Percentiles rank a stretch among this genome's conserved stretches.
Conservation (phyloP, 2,329 filamentous ascomycete species). For the Conoideocrella luteorostrata region DNA sequence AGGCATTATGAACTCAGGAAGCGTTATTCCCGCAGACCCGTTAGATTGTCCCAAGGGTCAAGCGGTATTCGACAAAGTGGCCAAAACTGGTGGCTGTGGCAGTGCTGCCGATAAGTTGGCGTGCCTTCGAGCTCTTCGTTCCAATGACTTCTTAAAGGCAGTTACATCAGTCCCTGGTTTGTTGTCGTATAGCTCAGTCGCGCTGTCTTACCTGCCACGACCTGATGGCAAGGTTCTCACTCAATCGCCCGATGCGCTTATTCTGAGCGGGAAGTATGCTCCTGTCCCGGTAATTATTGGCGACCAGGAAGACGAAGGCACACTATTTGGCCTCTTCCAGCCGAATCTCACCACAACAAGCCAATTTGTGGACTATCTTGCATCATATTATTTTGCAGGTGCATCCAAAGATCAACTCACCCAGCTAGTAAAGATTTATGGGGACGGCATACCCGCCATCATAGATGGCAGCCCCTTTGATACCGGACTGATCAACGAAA, state of each 20-base stretch:
- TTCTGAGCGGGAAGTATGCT: constrained; percentile 54
- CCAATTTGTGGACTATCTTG: constrained; percentile 56
- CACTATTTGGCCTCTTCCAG: background rate
- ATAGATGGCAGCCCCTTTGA: constrained; percentile 64
- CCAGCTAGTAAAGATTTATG: constrained; percentile 56
- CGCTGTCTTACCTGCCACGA: background rate
- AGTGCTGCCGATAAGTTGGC: constrained; percentile 44
- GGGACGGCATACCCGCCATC: constrained; percentile 30
- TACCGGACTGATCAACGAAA: constrained; percentile 60
- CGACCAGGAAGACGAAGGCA: background rate
- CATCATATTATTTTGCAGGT: constrained; percentile 50
- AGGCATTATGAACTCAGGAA: constrained; percentile 2
- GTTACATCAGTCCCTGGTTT: constrained; percentile 11
- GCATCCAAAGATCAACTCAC: constrained; percentile 46
- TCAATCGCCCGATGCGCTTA: constrained; percentile 19
- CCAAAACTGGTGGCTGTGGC: background rate
- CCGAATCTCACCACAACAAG: constrained; percentile 47
- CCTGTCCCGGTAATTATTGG: constrained; percentile 15
- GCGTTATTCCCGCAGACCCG: constrained; percentile 40
- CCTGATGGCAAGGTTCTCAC: constrained; percentile 22
- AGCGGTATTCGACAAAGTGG: background rate
- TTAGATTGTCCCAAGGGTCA: background rate
- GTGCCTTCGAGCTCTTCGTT: constrained; percentile 37
- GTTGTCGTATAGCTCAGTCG: background rate
- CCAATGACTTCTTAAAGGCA: constrained; percentile 41